Evolutionary conservation across 176 grass and related monocot species (phyloP).

Genomic region (Avena sativa): DNA sequence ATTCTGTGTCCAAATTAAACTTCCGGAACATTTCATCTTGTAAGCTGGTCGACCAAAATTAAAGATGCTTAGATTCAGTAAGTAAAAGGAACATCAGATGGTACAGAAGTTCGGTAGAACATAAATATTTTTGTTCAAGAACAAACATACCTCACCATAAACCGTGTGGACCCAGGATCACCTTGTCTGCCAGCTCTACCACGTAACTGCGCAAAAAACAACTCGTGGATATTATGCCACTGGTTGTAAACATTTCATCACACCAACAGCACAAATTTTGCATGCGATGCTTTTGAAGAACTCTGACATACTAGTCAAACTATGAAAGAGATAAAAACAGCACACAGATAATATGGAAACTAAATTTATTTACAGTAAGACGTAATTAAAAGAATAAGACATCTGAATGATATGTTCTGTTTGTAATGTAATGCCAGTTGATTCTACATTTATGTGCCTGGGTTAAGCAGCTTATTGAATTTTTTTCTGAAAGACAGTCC

Average conservation of each 20-base stretch:
- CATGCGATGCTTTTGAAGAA: background rate
- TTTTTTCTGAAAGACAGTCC: background rate
- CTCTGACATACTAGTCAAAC: background rate
- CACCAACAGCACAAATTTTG: slow-evolving; percentile 12
- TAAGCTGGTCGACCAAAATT: slow-evolving; percentile 63
- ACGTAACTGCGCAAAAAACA: slow-evolving; percentile 62
- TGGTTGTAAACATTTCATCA: background rate
- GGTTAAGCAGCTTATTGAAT: slow-evolving; percentile 2
- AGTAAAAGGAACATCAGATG: slow-evolving; percentile 11
- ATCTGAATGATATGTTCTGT: background rate
- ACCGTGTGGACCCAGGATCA: slow-evolving; percentile 96
- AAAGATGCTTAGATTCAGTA: background rate
- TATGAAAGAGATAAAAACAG: slow-evolving; percentile 13
- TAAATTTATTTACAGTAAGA: background rate
- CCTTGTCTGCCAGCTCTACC: slow-evolving; percentile 98
- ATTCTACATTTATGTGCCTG: slow-evolving; percentile 13
- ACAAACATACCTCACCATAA: slow-evolving; percentile 91
- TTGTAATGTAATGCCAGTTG: slow-evolving; percentile 28
- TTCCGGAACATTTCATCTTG: slow-evolving; percentile 99
- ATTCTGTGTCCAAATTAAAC: slow-evolving; percentile 97
- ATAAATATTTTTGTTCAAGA: slow-evolving; percentile 27
- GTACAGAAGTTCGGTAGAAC: background rate
- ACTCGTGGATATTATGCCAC: slow-evolving; percentile 22
- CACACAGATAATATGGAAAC: background rate
- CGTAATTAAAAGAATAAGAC: slow-evolving; percentile 27